A percentile compares a stretch with the other conserved stretches of the same genome.
Conservation (phyloP, 2,329 filamentous ascomycete species). For the Xylariomycetidae sp. region DNA sequence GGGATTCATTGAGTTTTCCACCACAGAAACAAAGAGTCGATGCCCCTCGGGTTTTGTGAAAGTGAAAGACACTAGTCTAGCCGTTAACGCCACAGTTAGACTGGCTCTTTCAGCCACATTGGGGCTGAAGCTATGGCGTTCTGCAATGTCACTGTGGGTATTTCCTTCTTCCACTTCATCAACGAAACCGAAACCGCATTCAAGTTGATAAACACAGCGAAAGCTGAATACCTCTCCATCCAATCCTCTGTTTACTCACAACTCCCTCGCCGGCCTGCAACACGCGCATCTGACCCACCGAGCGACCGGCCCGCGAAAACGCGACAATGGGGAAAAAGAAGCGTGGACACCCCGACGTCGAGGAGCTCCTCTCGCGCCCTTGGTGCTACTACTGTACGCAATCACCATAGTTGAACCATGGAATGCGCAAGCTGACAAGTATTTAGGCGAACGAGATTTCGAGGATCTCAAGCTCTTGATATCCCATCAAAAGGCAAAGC, state of each 20-base stretch:
- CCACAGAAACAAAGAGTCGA: no score
- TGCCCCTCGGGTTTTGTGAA: no score
- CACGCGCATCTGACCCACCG: no score
- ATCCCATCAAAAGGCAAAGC: constrained; percentile 97
- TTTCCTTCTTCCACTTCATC: constrained; percentile 3
- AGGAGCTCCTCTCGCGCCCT: constrained; percentile 80
- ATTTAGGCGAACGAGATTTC: constrained; percentile 81
- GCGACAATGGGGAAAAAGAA: constrained; percentile 81
- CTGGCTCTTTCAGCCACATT: constrained; percentile 1
- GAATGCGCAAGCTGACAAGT: constrained; percentile 19
- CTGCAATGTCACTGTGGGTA: no score
- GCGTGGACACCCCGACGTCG: constrained; percentile 77
- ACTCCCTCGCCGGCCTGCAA: no score
- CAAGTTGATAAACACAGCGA: constrained; percentile 2
- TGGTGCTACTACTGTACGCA: constrained; percentile 97
- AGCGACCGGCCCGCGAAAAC: no score
- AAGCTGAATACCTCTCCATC: neutral
- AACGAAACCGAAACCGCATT: neutral
- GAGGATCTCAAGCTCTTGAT: constrained; percentile 96
- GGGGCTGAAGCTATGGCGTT: constrained; percentile 8
- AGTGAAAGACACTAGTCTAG: neutral
- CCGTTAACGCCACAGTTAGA: constrained; percentile 2
- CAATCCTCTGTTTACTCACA: neutral
- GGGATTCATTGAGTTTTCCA: no score
- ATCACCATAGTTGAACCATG: constrained; percentile 4